Conservation (phyloP, 106 monocot species). For the Narthecium ossifragum region DNA sequence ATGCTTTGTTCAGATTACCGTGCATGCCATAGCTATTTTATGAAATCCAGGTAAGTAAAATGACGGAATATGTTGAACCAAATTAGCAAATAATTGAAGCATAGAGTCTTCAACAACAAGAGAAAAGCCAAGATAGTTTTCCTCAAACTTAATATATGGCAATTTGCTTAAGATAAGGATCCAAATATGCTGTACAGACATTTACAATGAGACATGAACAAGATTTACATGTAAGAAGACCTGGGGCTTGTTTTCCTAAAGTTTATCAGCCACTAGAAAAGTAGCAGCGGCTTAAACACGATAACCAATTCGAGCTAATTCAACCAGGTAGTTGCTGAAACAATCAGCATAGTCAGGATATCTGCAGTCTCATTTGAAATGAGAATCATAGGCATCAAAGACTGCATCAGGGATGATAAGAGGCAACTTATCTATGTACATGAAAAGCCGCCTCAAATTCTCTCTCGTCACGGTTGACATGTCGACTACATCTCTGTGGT, state of each 20-base stretch:
- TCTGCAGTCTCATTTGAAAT: slow-evolving; percentile 28
- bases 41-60: too few species aligned
- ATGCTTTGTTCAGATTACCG: too few species aligned
- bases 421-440: slow-evolving; percentile 90
- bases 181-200: slow-evolving; percentile 21
- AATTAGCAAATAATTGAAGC: too few species aligned
- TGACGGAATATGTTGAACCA: too few species aligned
- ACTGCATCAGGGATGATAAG: slow-evolving; percentile 51
- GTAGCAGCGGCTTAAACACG: slow-evolving; percentile 7
- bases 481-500: slow-evolving; percentile 63
- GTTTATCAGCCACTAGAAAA: slow-evolving; percentile 1
- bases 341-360: not conserved
- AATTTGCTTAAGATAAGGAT: too few species aligned
- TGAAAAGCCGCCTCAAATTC: slow-evolving; percentile 76
- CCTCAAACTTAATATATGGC: too few species aligned
- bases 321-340: slow-evolving; percentile 2
- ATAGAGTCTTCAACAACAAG: too few species aligned
- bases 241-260: not conserved
- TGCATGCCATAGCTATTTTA: too few species aligned
- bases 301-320: slow-evolving; percentile 5
- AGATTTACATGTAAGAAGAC: not conserved
- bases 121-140: too few species aligned
- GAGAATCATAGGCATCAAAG: slow-evolving; percentile 66
- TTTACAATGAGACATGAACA: slow-evolving; percentile 6
- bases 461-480: slow-evolving; percentile 58